phyloP scores from a whole-genome alignment of 2,329 filamentous ascomycete genomes.

The Penicillium sp. region DNA sequence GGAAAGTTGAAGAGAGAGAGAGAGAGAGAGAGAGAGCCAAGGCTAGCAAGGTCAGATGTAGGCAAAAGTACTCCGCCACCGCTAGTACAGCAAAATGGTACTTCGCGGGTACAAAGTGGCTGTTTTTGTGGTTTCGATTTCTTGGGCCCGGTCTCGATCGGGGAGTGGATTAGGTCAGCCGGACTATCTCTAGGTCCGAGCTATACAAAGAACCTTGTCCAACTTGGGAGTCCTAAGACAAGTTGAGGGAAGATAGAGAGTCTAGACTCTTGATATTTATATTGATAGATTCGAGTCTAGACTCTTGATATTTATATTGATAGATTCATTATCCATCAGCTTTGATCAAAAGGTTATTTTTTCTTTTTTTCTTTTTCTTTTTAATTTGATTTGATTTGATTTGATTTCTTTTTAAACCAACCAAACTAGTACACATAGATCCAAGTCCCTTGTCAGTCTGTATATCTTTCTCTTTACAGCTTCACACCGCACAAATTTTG shows the following conservation, averaged over 20 bases:
- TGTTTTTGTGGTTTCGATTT: conserved; percentile 1
- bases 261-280: conserved; percentile 7
- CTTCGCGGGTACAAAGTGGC: conserved; percentile 15
- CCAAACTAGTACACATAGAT: background rate
- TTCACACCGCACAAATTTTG: background rate
- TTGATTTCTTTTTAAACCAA: background rate
- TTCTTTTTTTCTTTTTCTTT: background rate
- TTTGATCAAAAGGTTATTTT: background rate
- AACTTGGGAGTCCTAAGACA: background rate
- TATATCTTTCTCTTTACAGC: background rate
- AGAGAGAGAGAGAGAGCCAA: conserved; percentile 5
- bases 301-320: conserved; percentile 3
- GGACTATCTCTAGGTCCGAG: conserved; percentile 5
- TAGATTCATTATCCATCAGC: background rate
- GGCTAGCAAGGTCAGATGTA: conserved; percentile 6
- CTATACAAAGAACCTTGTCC: background rate
- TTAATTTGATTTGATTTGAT: no score
- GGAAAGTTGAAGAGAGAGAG: conserved; percentile 7
- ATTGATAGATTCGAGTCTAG: background rate
- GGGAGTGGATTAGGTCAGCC: conserved; percentile 2
- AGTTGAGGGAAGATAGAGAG: background rate
- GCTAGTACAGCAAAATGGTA: conserved; percentile 21
- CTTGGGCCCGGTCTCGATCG: conserved; percentile 13
- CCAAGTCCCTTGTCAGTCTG: no score
- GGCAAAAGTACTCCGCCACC: conserved; percentile 28